A percentile compares a stretch with the other conserved stretches of the same genome.
These are phyloP conservation scores for Flaveria trinervia DNA, from an alignment of 129 eudicot genomes.

Conservation along the genomic window DNA sequence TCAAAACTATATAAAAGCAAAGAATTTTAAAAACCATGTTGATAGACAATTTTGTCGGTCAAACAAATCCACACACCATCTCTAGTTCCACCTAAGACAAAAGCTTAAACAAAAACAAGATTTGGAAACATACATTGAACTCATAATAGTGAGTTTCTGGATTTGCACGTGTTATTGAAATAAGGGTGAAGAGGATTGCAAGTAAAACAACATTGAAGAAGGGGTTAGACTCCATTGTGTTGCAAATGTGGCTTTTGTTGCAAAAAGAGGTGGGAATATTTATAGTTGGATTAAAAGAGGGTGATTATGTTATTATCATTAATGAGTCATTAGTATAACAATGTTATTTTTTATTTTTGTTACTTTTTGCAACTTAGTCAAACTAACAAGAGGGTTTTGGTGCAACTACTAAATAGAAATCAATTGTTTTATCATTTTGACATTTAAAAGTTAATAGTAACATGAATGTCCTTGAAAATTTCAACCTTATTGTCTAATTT, in stretches of 20 bases:
- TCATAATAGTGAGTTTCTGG: conserved; percentile 49
- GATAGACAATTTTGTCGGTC: background rate
- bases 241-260: conserved; percentile 19
- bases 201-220: conserved; percentile 27
- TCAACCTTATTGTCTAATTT: background rate
- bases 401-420: conserved; percentile 41
- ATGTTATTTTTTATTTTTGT: background rate
- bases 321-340: conserved; percentile 15
- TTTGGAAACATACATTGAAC: conserved; percentile 45
- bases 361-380: conserved; percentile 35
- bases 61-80: background rate
- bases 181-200: conserved; percentile 32
- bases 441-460: background rate
- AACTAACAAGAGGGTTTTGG: conserved; percentile 38
- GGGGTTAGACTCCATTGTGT: conserved; percentile 22
- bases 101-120: conserved; percentile 2
- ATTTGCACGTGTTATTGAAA: conserved; percentile 33
- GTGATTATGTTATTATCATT: conserved; percentile 27
- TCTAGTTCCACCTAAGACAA: background rate
- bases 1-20: background rate
- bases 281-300: background rate
- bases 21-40: background rate
- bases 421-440: conserved; percentile 25
- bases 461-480: background rate
- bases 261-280: conserved; percentile 9